Percentiles rank a stretch among this genome's conserved stretches.
Conservation (phyloP, 179 eudicot genomes). For the Heliamphora pulchella region DNA sequence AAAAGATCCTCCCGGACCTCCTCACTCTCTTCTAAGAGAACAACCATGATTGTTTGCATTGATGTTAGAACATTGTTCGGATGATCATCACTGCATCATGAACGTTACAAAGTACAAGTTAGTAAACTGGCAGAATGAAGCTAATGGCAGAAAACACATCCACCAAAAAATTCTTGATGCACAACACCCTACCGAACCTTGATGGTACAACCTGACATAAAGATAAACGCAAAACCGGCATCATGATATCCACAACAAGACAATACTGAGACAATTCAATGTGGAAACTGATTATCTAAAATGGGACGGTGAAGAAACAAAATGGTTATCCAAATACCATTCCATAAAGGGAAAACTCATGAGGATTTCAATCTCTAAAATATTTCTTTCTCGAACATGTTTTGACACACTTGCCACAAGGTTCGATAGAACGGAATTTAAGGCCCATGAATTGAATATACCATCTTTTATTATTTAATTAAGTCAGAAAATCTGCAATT, state of each 20-base stretch:
- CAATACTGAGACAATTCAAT: background rate
- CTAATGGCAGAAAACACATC: background rate
- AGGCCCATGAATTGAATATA: background rate
- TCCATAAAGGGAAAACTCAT: background rate
- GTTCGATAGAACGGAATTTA: background rate
- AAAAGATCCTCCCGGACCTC: conserved; percentile 69
- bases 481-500: background rate
- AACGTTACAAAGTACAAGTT: background rate
- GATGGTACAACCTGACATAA: background rate
- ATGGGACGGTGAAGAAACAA: background rate
- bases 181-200: conserved; percentile 7
- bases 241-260: background rate
- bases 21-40: conserved; percentile 92
- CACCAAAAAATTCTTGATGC: background rate
- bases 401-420: background rate
- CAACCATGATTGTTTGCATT: conserved; percentile 78
- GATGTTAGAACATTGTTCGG: conserved; percentile 63
- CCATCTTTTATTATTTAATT: background rate
- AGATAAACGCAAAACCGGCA: background rate
- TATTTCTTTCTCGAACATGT: background rate
- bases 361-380: background rate
- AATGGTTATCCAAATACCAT: background rate
- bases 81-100: conserved; percentile 81
- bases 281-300: background rate
- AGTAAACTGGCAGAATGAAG: conserved; percentile 7